phyloP scores from a whole-genome alignment of 2,329 filamentous ascomycete genomes.

The Alternaria tenuissima region DNA sequence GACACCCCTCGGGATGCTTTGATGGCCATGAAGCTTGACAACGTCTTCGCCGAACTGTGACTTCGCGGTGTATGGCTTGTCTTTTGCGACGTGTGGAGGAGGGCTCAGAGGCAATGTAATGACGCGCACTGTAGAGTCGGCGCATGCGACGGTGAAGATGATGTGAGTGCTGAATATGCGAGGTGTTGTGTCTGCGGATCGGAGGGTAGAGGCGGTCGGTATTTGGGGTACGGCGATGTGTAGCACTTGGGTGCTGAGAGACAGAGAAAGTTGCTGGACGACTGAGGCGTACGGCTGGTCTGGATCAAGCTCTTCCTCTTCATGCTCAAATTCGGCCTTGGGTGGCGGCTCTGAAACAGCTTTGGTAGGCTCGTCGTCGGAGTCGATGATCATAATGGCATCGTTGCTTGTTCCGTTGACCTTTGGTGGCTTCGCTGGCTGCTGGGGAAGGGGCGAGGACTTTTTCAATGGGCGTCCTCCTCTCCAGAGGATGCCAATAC shows the following conservation, averaged over 20 bases:
- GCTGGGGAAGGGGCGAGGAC: slow-evolving; percentile 32
- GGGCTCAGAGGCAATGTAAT: slow-evolving; percentile 64
- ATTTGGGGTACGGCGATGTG: slow-evolving; percentile 60
- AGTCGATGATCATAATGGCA: slow-evolving; percentile 64
- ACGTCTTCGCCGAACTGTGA: slow-evolving; percentile 56
- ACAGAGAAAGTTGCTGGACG: slow-evolving; percentile 63
- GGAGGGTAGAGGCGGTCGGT: slow-evolving; percentile 41
- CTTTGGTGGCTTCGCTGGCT: slow-evolving; percentile 45
- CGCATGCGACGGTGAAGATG: slow-evolving; percentile 63
- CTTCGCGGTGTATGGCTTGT: slow-evolving; percentile 28
- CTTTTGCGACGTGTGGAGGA: slow-evolving; percentile 54
- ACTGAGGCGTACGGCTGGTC: slow-evolving; percentile 63
- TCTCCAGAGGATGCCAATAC: slow-evolving; percentile 67
- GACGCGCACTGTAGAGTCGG: slow-evolving; percentile 64
- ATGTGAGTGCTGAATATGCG: slow-evolving; percentile 60
- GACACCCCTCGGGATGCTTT: slow-evolving; percentile 60
- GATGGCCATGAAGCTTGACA: slow-evolving; percentile 60
- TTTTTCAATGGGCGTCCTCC: slow-evolving; percentile 62
- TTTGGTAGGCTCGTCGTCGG: slow-evolving; percentile 58
- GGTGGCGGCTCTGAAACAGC: slow-evolving; percentile 26
- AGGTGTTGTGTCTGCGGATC: slow-evolving; percentile 52
- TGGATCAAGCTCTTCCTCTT: slow-evolving; percentile 67
- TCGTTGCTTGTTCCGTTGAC: slow-evolving; percentile 55
- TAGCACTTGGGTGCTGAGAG: slow-evolving; percentile 62
- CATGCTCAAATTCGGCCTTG: slow-evolving; percentile 58